Conservation (phyloP, 139 green algal species). For the Medakamo hakoo region DNA sequence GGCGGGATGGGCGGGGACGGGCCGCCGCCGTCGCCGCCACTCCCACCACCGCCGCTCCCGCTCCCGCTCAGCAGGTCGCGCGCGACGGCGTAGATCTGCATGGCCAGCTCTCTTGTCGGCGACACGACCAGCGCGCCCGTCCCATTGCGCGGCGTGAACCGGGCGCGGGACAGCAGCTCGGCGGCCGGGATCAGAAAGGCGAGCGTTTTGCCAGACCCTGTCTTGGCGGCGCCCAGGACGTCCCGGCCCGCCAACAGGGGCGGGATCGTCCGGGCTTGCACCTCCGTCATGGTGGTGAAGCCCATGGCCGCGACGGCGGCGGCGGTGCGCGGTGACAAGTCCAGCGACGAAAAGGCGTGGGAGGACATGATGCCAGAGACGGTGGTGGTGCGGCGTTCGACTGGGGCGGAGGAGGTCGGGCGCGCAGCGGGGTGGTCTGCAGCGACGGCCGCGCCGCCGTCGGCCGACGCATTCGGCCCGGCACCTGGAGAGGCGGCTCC, state of each 20-base stretch:
- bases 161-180: constrained; percentile 80
- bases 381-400: neutral
- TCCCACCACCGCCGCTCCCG: no score
- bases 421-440: no score
- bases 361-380: constrained; percentile 59
- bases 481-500: no score
- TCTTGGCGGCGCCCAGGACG: constrained; percentile 86
- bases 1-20: neutral
- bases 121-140: constrained; percentile 83
- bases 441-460: no score
- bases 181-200: constrained; percentile 87
- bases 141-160: constrained; percentile 92
- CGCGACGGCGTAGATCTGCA: constrained; percentile 94
- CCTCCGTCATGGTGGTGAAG: constrained; percentile 79
- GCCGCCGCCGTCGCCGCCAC: neutral
- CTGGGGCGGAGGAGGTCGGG: neutral
- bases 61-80: constrained; percentile 84
- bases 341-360: constrained; percentile 47
- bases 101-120: constrained; percentile 83
- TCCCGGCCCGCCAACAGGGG: constrained; percentile 77
- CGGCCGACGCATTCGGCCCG: no score
- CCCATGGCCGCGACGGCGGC: constrained; percentile 57
- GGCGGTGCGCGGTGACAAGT: constrained; percentile 40
- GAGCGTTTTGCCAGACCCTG: constrained; percentile 96
- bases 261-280: constrained; percentile 89